These are phyloP conservation scores for Cynara cardunculus DNA, from an alignment of 129 eudicot species.

Conservation along the genomic window DNA sequence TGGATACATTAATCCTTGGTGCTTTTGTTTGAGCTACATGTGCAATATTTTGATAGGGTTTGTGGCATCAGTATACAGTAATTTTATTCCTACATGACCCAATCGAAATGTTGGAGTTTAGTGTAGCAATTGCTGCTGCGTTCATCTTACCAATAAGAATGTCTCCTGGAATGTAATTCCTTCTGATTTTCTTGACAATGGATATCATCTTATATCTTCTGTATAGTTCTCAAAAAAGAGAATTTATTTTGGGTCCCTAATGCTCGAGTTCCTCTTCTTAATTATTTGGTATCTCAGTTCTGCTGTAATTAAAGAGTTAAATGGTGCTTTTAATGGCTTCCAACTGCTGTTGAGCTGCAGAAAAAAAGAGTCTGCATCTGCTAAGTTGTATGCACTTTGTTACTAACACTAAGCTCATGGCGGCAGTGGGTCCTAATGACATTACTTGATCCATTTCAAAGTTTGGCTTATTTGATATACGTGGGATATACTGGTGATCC, in stretches of 20 bases:
- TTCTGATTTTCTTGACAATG: too few species aligned
- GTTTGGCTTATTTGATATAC: slow-evolving; percentile 79
- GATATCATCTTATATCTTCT: too few species aligned
- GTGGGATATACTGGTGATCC: slow-evolving; percentile 69
- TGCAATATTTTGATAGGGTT: too few species aligned
- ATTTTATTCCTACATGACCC: background rate
- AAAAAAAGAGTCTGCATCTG: background rate
- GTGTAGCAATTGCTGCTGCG: too few species aligned
- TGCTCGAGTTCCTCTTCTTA: background rate
- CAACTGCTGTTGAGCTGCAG: background rate
- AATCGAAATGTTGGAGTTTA: too few species aligned
- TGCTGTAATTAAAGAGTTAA: background rate
- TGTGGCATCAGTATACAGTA: too few species aligned
- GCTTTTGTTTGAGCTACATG: too few species aligned
- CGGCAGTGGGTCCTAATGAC: slow-evolving; percentile 96
- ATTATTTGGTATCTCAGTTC: background rate
- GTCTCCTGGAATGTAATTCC: too few species aligned
- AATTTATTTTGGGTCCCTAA: background rate
- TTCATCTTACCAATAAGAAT: too few species aligned
- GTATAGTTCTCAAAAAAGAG: background rate
- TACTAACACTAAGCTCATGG: slow-evolving; percentile 5
- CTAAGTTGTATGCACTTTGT: background rate
- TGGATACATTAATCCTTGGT: too few species aligned
- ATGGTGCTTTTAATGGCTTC: background rate
- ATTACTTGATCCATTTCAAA: slow-evolving; percentile 66